Evolutionary conservation across 768 basidiomycete genomes (phyloP).

Genomic region (Sutorius australiensis): DNA sequence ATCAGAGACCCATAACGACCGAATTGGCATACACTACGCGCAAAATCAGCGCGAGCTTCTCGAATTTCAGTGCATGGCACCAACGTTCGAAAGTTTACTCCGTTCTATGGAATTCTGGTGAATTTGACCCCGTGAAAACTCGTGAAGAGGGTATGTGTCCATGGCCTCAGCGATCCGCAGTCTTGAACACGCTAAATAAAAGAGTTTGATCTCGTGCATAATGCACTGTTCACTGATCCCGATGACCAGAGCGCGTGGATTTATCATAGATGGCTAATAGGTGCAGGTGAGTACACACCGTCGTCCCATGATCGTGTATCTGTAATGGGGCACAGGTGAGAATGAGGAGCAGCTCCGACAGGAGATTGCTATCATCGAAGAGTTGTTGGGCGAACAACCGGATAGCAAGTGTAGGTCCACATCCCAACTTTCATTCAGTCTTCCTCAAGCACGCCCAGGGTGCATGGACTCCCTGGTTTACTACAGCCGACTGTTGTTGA

Average conservation of each 20-base stretch:
- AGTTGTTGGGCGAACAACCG: slow-evolving; percentile 83
- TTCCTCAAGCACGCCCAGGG: slow-evolving; percentile 48
- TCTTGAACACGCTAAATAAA: background rate
- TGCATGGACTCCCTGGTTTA: slow-evolving; percentile 90
- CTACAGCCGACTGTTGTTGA: slow-evolving; percentile 71
- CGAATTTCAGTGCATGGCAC: slow-evolving; percentile 99
- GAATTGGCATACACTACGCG: slow-evolving; percentile 83
- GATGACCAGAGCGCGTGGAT: slow-evolving; percentile 97
- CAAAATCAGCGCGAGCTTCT: slow-evolving; percentile 93
- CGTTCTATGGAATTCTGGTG: slow-evolving; percentile 59
- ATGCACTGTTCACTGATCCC: slow-evolving; percentile 96
- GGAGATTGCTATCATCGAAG: slow-evolving; percentile 77
- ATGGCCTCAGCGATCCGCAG: background rate
- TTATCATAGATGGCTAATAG: slow-evolving; percentile 97
- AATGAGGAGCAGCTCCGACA: slow-evolving; percentile 55
- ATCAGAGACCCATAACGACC: slow-evolving; percentile 48
- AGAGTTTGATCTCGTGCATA: slow-evolving; percentile 92
- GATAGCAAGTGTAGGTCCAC: slow-evolving; percentile 80
- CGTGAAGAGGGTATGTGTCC: slow-evolving; percentile 62
- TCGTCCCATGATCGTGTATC: background rate
- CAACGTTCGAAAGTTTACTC: slow-evolving; percentile 82
- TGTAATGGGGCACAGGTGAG: slow-evolving; percentile 44
- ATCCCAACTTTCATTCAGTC: background rate
- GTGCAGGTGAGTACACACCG: slow-evolving; percentile 50
- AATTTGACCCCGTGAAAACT: slow-evolving; percentile 48